These are phyloP conservation scores for Mycoemilia scoparia DNA, from an alignment of 192 early-diverging fungal genomes.

Conservation along the genomic window DNA sequence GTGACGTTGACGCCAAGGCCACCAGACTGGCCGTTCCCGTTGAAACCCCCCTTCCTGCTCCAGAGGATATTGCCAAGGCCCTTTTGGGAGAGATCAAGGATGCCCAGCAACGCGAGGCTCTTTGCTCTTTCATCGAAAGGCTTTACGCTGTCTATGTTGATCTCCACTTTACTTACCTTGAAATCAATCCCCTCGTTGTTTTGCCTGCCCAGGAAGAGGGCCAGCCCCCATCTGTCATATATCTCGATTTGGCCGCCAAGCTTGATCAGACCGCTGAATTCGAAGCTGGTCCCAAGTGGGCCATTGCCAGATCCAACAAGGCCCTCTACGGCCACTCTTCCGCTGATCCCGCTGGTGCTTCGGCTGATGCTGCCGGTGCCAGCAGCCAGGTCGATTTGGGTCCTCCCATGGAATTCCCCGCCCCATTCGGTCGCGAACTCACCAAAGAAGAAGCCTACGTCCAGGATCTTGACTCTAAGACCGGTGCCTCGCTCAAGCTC, in stretches of 20 bases:
- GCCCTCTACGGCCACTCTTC: slow-evolving; percentile 27
- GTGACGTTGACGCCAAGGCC: slow-evolving; percentile 97
- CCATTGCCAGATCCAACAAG: slow-evolving; percentile 52
- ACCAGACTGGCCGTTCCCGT: slow-evolving; percentile 70
- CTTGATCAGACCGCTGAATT: slow-evolving; percentile 97
- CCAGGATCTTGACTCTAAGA: slow-evolving; percentile 93
- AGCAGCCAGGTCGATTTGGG: too few relatives aligned
- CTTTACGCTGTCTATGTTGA: slow-evolving; percentile 92
- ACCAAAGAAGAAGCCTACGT: slow-evolving; percentile 97
- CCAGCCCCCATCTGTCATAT: slow-evolving; percentile 54
- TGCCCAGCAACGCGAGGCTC: slow-evolving; percentile 38
- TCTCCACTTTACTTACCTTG: slow-evolving; percentile 96
- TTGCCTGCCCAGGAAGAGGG: slow-evolving; percentile 39
- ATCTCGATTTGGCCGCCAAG: slow-evolving; percentile 93
- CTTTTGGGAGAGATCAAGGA: slow-evolving; percentile 55
- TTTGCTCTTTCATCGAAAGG: slow-evolving; percentile 81
- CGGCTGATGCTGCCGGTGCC: too few relatives aligned
- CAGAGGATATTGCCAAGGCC: slow-evolving; percentile 38
- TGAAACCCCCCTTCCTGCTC: slow-evolving; percentile 49
- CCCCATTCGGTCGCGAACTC: slow-evolving; percentile 91
- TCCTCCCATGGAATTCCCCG: slow-evolving; percentile 89
- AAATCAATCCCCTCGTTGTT: slow-evolving; percentile 98
- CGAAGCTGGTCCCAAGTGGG: slow-evolving; percentile 92
- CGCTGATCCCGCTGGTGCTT: slow-evolving; percentile 12
- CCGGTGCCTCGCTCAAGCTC: slow-evolving; percentile 94